Evolutionary conservation across 352 stramenopile genomes (phyloP).

Genomic region (Phytopythium kandeliae): DNA sequence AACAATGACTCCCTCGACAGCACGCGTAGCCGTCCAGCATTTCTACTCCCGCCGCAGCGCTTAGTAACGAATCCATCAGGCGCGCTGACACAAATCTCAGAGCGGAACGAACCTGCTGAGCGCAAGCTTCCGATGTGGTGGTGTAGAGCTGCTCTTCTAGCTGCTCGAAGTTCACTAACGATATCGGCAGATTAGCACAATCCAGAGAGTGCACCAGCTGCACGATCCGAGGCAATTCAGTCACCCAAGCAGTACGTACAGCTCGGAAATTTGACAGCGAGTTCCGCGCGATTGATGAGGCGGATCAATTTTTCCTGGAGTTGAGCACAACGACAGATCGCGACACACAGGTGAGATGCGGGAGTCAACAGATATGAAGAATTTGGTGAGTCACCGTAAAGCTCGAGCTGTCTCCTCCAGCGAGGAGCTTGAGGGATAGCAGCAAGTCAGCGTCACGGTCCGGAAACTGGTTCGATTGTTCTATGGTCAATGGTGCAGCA

Average conservation of each 20-base stretch:
- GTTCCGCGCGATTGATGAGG: slow-evolving; percentile 79
- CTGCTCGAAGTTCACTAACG: slow-evolving; percentile 77
- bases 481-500: slow-evolving; percentile 12
- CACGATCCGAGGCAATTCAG: too few species aligned
- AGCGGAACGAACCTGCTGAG: slow-evolving; percentile 29
- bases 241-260: slow-evolving; percentile 20
- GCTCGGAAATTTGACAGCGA: slow-evolving; percentile 69
- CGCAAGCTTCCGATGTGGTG: slow-evolving; percentile 60
- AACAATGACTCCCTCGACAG: slow-evolving; percentile 73
- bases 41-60: slow-evolving; percentile 15
- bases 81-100: neutral
- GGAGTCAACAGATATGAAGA: too few species aligned
- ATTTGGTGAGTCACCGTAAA: slow-evolving; percentile 46
- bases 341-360: neutral
- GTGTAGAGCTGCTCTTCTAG: slow-evolving; percentile 73
- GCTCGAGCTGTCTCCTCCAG: slow-evolving; percentile 58
- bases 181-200: neutral
- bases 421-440: slow-evolving; percentile 56
- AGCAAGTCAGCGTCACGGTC: slow-evolving; percentile 81
- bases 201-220: neutral
- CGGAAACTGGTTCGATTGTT: slow-evolving; percentile 79
- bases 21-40: slow-evolving; percentile 65
- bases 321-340: neutral
- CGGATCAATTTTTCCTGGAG: slow-evolving; percentile 74
- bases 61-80: neutral